Evolutionary conservation across 345 rosid species (phyloP).

Genomic region (Iberis pinnata): DNA sequence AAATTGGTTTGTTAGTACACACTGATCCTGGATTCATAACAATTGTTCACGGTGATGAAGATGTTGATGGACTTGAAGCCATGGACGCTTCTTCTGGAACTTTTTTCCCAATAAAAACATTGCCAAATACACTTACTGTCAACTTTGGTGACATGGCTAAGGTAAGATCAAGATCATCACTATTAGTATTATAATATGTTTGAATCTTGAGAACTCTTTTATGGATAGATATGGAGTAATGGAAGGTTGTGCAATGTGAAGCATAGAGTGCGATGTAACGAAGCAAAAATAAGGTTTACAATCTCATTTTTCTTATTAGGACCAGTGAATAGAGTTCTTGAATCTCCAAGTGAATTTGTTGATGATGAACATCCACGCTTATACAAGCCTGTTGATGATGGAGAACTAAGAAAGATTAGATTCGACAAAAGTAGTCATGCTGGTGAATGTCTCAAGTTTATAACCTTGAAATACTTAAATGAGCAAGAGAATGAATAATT

Average conservation of each 20-base stretch:
- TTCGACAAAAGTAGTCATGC: background rate
- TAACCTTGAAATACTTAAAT: background rate
- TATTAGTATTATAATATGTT: no score
- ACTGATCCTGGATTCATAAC: conserved; percentile 16
- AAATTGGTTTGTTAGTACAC: conserved; percentile 7
- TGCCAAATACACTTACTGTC: conserved; percentile 56
- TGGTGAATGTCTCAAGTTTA: conserved; percentile 14
- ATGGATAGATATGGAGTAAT: conserved; percentile 48
- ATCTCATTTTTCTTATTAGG: conserved; percentile 59
- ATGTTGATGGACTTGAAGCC: conserved; percentile 52
- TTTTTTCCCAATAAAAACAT: conserved; percentile 43
- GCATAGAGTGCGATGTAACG: conserved; percentile 60
- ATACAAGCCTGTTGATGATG: background rate
- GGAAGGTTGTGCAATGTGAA: conserved; percentile 54
- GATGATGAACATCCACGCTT: conserved; percentile 7
- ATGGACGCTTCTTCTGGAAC: conserved; percentile 43
- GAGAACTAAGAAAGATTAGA: conserved; percentile 10
- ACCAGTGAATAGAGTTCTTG: conserved; percentile 18
- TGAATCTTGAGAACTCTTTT: background rate
- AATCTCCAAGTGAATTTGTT: conserved; percentile 12
- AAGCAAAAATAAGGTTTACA: conserved; percentile 42
- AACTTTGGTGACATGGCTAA: conserved; percentile 71
- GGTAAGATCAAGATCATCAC: conserved; percentile 7
- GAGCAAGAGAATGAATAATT: background rate
- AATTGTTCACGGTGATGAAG: conserved; percentile 46